phyloP scores from a whole-genome alignment of 148 eudicot species.

The Oxyria digyna region DNA sequence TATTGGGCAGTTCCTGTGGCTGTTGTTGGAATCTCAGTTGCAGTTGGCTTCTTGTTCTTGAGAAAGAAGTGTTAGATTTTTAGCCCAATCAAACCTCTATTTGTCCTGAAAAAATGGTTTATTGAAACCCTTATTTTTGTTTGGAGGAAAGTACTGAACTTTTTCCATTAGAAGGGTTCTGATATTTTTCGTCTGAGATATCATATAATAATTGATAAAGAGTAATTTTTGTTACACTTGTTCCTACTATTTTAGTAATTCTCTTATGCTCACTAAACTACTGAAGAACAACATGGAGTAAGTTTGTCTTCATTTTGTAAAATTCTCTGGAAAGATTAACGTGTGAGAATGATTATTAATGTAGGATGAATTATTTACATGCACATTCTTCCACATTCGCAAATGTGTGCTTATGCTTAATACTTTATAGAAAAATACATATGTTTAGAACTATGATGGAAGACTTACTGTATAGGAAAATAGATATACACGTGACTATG shows the following conservation, averaged over 20 bases:
- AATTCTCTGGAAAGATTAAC: no score
- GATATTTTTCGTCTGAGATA: not conserved
- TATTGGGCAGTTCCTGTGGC: constrained; percentile 60
- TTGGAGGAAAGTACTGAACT: not conserved
- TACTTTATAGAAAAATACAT: no score
- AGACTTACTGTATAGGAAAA: no score
- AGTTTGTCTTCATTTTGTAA: no score
- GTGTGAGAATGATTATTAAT: no score
- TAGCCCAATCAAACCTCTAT: not conserved
- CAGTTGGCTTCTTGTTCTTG: constrained; percentile 44
- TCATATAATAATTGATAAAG: not conserved
- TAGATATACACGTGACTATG: no score
- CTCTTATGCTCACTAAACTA: not conserved
- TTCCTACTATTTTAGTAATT: not conserved
- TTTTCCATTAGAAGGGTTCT: not conserved
- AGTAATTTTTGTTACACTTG: not conserved
- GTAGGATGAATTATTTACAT: no score
- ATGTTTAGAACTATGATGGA: no score
- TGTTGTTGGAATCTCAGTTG: constrained; percentile 42
- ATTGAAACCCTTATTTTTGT: not conserved
- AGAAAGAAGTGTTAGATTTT: constrained; percentile 31
- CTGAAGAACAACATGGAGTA: not conserved
- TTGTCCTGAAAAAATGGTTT: not conserved
- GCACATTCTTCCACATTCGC: no score
- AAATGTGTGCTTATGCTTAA: no score